A percentile compares a stretch with the other conserved stretches of the same genome.
Evolutionary conservation across 805 yeast species (phyloP).

Genomic region (Metschnikowia cerradonensis): DNA sequence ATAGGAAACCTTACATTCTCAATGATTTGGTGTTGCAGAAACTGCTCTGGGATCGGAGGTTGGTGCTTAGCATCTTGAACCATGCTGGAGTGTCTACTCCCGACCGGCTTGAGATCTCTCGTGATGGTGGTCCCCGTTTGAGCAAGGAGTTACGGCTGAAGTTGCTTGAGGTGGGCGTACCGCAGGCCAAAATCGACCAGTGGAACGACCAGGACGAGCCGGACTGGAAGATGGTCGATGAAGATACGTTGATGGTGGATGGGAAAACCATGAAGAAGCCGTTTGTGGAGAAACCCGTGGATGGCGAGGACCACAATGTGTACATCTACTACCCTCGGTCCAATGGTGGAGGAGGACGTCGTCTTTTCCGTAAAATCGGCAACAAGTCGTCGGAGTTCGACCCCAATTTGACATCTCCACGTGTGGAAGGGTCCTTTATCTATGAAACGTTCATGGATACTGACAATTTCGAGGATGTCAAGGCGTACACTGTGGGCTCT

Average conservation of each 20-base stretch:
- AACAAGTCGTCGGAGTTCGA: constrained; percentile 96
- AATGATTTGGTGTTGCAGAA: constrained; percentile 90
- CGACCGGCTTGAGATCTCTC: constrained; percentile 74
- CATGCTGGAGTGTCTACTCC: constrained; percentile 90
- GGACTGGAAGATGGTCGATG: constrained; percentile 79
- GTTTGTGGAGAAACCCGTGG: constrained; percentile 96
- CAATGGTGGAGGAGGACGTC: constrained; percentile 96
- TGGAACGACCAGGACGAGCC: constrained; percentile 74
- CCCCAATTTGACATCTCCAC: constrained; percentile 64
- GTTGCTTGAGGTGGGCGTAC: constrained; percentile 44
- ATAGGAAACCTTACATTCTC: constrained; percentile 83
- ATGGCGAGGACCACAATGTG: constrained; percentile 97
- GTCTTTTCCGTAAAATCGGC: constrained; percentile 91
- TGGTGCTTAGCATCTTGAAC: constrained; percentile 75
- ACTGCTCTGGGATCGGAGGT: constrained; percentile 94
- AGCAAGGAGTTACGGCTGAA: constrained; percentile 47
- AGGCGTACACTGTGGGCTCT: constrained; percentile 95
- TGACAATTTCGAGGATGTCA: constrained; percentile 96
- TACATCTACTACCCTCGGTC: constrained; percentile 83
- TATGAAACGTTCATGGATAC: constrained; percentile 97
- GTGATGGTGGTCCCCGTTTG: constrained; percentile 95
- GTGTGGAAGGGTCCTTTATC: constrained; percentile 87
- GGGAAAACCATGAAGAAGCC: constrained; percentile 78
- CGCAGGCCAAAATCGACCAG: constrained; percentile 45
- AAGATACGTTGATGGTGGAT: constrained; percentile 70